Base-by-base conservation (phyloP, 352 stramenopile genomes). In the Bremia lactucae region DNA sequence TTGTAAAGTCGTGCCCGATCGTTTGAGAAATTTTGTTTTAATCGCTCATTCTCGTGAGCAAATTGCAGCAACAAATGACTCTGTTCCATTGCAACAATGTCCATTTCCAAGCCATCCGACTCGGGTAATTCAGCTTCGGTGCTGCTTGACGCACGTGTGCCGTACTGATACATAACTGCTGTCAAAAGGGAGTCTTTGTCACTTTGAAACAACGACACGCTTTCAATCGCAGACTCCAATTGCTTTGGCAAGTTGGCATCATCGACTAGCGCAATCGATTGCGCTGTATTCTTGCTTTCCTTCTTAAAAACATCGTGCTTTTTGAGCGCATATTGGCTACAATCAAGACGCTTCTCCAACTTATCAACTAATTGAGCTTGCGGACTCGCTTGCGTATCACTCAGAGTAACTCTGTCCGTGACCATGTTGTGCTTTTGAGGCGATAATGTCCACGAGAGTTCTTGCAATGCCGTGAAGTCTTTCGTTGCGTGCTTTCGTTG, bases 401-500 rank as follows among this genome's bases (percentile, higher is more conserved):
- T n/a, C n/a, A n/a, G n/a, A n/a, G n/a, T n/a, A n/a, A n/a, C n/a
- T n/a, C n/a, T n/a, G n/a, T n/a, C 48, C 2, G 36, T 43, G 8
- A 54, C 23, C 8, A 47, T 34, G 41, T 52, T 24, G 35, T 50
- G 31, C 34, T 52, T 59, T 37, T 51, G 7, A 13, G 25, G 26
- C 38, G 59, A 62, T 0, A 68, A 59, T 0, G 73, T 82, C 73
- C 70, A 83, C 35, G 78, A 52, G 2, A 83, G 52, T 23, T 83
- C 68, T 35, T 72, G 76, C 3, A 75, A 31, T 28, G 58, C 61
- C 33, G 68, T 10, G 5, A 74, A 11, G 15, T 75, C 58, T n/a
- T n/a, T n/a, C n/a, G n/a, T n/a, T n/a, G n/a, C n/a, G n/a, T n/a
- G n/a, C n/a, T n/a, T n/a, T n/a, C n/a, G n/a, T n/a, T n/a, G n/a